phyloP scores from a whole-genome alignment of 768 basidiomycete species.

The Rhodosporidiobolus sp. region DNA sequence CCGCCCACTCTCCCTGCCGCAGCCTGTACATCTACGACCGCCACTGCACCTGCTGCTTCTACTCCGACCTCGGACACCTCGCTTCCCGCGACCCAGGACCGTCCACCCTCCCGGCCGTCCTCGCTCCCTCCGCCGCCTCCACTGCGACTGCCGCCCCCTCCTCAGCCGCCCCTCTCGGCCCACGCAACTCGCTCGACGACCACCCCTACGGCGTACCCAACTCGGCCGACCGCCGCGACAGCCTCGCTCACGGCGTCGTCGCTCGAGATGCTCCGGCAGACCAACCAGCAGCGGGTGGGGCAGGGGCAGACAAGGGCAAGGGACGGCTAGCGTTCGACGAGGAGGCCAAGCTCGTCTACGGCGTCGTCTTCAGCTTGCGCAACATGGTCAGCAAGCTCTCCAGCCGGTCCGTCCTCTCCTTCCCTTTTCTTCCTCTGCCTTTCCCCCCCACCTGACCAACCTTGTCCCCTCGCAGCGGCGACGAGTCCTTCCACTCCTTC shows the following conservation, averaged over 20 bases:
- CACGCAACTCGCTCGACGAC: constrained; percentile 52
- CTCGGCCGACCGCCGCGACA: constrained; percentile 67
- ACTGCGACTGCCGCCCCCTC: constrained; percentile 55
- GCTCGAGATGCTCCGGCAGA: constrained; percentile 47
- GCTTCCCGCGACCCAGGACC: constrained; percentile 58
- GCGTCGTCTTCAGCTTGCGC: constrained; percentile 81
- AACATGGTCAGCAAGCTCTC: constrained; percentile 96
- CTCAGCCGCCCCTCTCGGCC: constrained; percentile 73
- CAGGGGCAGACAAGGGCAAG: constrained; percentile 46
- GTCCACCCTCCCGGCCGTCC: constrained; percentile 69
- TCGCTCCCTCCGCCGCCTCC: constrained; percentile 85
- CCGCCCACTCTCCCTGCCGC: background rate
- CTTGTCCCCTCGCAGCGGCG: constrained; percentile 54
- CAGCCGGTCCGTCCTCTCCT: constrained; percentile 58
- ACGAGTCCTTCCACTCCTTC: constrained; percentile 87
- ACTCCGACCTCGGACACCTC: constrained; percentile 5
- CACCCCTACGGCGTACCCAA: constrained; percentile 55
- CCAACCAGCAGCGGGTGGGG: background rate
- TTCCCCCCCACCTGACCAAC: background rate
- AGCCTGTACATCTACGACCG: constrained; percentile 86
- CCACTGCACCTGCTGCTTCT: constrained; percentile 49
- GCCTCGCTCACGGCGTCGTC: constrained; percentile 66
- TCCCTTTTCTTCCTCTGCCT: background rate
- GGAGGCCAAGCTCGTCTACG: constrained; percentile 95
- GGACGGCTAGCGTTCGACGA: constrained; percentile 86